Conservation (phyloP, 768 basidiomycete genomes). For the Hericium alpestre region DNA sequence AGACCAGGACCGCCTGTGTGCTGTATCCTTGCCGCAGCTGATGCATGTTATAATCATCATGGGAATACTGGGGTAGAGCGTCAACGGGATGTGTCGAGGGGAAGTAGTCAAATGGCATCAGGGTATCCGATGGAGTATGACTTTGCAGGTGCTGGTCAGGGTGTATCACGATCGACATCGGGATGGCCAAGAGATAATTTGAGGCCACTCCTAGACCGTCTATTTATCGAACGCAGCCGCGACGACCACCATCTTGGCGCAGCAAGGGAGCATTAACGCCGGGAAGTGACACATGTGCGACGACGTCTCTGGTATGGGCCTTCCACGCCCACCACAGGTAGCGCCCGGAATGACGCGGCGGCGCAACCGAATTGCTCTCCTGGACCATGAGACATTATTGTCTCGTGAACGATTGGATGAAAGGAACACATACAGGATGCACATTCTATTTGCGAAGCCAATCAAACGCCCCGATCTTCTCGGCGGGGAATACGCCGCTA, state of each 20-base stretch:
- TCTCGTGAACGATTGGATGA: neutral
- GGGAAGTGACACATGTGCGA: neutral
- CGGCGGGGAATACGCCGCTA: neutral
- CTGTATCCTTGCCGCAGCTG: no score
- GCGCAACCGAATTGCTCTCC: neutral
- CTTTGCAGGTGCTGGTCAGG: neutral
- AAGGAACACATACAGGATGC: neutral
- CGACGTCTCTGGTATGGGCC: neutral
- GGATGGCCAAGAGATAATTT: neutral
- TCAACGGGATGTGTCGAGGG: neutral
- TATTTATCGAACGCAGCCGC: neutral
- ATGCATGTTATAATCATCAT: neutral
- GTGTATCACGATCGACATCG: neutral
- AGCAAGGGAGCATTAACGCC: neutral
- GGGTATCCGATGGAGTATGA: neutral
- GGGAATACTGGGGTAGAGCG: neutral
- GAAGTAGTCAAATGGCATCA: neutral
- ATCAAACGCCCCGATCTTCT: slow-evolving; percentile 1
- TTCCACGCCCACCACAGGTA: neutral
- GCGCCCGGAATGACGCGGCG: neutral
- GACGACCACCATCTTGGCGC: neutral
- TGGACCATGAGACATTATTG: no score
- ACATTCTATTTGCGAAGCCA: neutral
- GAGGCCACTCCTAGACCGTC: neutral
- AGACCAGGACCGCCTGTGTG: neutral